Percentiles rank a stretch among this genome's conserved stretches.
These are phyloP conservation scores for Salix purpurea DNA, from an alignment of 345 rosid species.

Conservation along the genomic window DNA sequence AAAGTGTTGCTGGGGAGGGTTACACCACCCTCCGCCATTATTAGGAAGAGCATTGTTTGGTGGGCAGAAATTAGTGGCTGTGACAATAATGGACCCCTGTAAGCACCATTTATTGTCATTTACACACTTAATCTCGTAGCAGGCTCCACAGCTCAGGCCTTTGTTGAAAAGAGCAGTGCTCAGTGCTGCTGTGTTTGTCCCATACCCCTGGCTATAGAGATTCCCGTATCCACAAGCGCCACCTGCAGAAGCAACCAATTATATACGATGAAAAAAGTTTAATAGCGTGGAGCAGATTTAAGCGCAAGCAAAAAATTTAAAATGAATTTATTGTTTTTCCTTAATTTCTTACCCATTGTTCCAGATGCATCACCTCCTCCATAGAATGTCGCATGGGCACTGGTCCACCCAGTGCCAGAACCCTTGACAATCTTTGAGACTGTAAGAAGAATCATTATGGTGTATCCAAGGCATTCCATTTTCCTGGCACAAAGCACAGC, in stretches of 20 bases:
- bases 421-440: conserved; percentile 14
- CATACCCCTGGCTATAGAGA: conserved; percentile 9
- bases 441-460: conserved; percentile 16
- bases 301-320: background rate
- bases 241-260: background rate
- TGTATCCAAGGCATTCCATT: conserved; percentile 26
- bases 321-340: background rate
- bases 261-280: background rate
- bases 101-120: conserved; percentile 1
- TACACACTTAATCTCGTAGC: conserved; percentile 6
- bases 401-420: conserved; percentile 27
- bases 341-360: conserved; percentile 36
- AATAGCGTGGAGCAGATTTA: background rate
- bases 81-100: background rate
- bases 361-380: conserved; percentile 55
- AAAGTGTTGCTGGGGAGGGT: conserved; percentile 10
- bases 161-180: conserved; percentile 8
- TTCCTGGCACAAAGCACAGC: background rate
- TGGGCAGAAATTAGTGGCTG: conserved; percentile 16
- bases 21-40: conserved; percentile 10
- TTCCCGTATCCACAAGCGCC: conserved; percentile 12
- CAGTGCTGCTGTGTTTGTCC: conserved; percentile 9
- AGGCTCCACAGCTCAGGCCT: conserved; percentile 8
- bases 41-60: conserved; percentile 7
- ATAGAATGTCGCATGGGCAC: conserved; percentile 53